phyloP scores from a whole-genome alignment of 192 early-diverging fungal species.

The Haplosporangium gracile region DNA sequence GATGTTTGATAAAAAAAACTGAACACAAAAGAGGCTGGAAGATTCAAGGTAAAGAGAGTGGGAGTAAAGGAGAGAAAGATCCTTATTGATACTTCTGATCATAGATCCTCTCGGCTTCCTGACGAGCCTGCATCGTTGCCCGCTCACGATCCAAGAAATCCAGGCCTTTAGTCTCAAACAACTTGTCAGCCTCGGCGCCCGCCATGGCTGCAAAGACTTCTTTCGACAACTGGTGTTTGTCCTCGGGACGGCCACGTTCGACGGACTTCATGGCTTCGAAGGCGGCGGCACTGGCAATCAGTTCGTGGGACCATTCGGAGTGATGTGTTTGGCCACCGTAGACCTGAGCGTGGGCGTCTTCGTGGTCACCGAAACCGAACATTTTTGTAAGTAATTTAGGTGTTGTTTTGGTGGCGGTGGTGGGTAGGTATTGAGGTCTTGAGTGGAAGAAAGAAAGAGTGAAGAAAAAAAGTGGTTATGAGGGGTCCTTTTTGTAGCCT shows the following conservation, averaged over 20 bases:
- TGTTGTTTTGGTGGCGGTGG: background rate
- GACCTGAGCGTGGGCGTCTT: constrained; percentile 30
- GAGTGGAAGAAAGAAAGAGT: background rate
- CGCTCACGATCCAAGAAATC: constrained; percentile 57
- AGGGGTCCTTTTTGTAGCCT: background rate
- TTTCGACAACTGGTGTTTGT: constrained; percentile 45
- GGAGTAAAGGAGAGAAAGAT: background rate
- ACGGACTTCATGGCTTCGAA: constrained; percentile 65
- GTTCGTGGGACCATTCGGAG: constrained; percentile 51
- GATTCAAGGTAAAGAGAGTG: no score
- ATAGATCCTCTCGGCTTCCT: constrained; percentile 52
- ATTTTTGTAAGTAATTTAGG: background rate
- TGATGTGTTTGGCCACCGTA: constrained; percentile 36
- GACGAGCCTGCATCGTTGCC: constrained; percentile 45
- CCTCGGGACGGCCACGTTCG: constrained; percentile 29
- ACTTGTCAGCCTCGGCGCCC: constrained; percentile 54
- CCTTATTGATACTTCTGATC: constrained; percentile 21
- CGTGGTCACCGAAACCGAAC: constrained; percentile 31
- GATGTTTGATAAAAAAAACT: no score
- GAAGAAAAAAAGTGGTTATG: background rate
- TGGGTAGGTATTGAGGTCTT: background rate
- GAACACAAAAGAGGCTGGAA: no score
- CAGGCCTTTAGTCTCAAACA: constrained; percentile 59
- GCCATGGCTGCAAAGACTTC: constrained; percentile 58
- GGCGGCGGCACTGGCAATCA: constrained; percentile 64